Evolutionary conservation across 2,329 filamentous ascomycete genomes (phyloP).

Genomic region (Aspergillus pseudoviridinutans): DNA sequence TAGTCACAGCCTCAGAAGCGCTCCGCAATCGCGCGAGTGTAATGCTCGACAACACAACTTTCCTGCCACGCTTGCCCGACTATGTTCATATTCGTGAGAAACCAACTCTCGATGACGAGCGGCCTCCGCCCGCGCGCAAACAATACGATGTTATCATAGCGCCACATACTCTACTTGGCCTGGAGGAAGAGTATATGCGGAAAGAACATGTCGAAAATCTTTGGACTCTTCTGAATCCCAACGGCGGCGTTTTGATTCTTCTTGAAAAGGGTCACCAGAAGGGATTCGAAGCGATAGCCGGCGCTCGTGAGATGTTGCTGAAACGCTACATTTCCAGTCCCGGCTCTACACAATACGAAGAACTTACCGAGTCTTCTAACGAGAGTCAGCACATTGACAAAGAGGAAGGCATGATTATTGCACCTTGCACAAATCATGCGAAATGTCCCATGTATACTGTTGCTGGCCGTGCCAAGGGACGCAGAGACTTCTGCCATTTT

Average conservation of each 20-base stretch:
- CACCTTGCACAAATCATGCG: constrained; percentile 78
- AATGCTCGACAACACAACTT: constrained; percentile 83
- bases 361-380: constrained; percentile 29
- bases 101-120: constrained; percentile 56
- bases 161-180: constrained; percentile 72
- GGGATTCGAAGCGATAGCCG: constrained; percentile 88
- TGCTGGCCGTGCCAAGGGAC: constrained; percentile 65
- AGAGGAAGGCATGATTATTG: constrained; percentile 60
- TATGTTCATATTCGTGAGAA: constrained; percentile 63
- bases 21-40: constrained; percentile 71
- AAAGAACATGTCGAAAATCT: constrained; percentile 80
- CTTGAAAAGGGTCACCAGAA: constrained; percentile 88
- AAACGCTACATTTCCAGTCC: constrained; percentile 67
- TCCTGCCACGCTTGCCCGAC: constrained; percentile 87
- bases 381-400: constrained; percentile 37
- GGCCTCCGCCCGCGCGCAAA: constrained; percentile 60
- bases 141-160: constrained; percentile 87
- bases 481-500: constrained; percentile 91
- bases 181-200: constrained; percentile 71
- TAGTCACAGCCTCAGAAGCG: constrained; percentile 70
- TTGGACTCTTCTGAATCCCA: constrained; percentile 78
- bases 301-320: constrained; percentile 74
- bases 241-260: constrained; percentile 81
- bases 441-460: constrained; percentile 83
- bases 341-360: constrained; percentile 42